Percentiles rank a stretch among this genome's conserved stretches.
phyloP scores from a whole-genome alignment of 495 filamentous ascomycete species.

The Penicillium canariense region DNA sequence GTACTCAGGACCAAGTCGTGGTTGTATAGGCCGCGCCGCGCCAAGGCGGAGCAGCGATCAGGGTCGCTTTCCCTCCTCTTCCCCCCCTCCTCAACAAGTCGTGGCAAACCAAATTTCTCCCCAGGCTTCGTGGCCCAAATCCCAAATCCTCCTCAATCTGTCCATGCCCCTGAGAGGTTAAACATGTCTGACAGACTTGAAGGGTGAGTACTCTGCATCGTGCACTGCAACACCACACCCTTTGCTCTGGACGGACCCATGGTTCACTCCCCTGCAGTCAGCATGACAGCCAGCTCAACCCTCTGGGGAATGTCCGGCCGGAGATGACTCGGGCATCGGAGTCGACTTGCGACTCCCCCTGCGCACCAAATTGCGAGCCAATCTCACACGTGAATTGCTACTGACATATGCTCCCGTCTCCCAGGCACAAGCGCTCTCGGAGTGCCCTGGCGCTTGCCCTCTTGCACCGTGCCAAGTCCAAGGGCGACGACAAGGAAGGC shows the following conservation, averaged over 20 bases:
- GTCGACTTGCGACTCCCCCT: background rate
- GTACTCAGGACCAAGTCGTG: too few species aligned
- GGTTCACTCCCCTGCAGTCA: conserved; percentile 11
- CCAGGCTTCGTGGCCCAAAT: background rate
- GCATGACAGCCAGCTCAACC: conserved; percentile 3
- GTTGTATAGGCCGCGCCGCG: conserved; percentile 6
- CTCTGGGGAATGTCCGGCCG: background rate
- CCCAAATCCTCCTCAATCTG: background rate
- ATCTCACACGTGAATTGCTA: conserved; percentile 20
- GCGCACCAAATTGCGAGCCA: conserved; percentile 2
- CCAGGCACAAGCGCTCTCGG: conserved; percentile 55
- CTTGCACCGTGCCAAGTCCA: conserved; percentile 51
- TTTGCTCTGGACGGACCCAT: conserved; percentile 12
- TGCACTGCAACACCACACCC: background rate
- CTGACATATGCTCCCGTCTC: conserved; percentile 26
- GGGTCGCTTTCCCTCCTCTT: conserved; percentile 4
- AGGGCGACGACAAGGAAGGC: conserved; percentile 31
- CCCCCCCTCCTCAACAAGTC: conserved; percentile 6
- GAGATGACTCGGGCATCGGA: too few species aligned
- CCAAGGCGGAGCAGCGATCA: conserved; percentile 20
- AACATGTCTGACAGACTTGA: conserved; percentile 29
- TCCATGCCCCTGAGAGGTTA: conserved; percentile 1
- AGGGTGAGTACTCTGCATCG: conserved; percentile 21
- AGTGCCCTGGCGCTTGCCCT: conserved; percentile 52
- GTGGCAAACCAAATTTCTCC: conserved; percentile 2